Evolutionary conservation across 73 alveolate species (phyloP).

Genomic region (Paramecium primaurelia): DNA sequence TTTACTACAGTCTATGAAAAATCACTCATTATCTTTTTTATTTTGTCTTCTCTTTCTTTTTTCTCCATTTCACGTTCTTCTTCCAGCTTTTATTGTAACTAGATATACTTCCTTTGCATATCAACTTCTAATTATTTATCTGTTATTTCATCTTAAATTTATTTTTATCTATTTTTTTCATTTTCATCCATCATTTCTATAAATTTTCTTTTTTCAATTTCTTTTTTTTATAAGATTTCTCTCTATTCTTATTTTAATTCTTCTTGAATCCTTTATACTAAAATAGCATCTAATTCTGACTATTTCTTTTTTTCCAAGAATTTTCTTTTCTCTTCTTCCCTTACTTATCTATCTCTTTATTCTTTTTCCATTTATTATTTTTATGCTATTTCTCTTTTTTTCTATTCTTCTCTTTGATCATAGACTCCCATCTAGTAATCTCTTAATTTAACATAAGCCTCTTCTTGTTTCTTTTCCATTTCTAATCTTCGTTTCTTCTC

Average conservation of each 20-base stretch:
- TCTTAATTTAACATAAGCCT: slow-evolving; percentile 50
- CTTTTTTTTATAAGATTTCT: slow-evolving; percentile 43
- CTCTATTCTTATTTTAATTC: slow-evolving; percentile 47
- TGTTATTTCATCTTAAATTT: slow-evolving; percentile 15
- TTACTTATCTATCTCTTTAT: slow-evolving; percentile 61
- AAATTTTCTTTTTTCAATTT: slow-evolving; percentile 24
- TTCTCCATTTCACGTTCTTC: slow-evolving; percentile 54
- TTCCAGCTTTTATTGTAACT: slow-evolving; percentile 50
- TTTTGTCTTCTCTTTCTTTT: slow-evolving; percentile 60
- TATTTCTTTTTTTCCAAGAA: slow-evolving; percentile 44
- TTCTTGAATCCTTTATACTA: slow-evolving; percentile 45
- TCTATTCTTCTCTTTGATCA: slow-evolving; percentile 56
- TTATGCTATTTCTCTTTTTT: slow-evolving; percentile 16
- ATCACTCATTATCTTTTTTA: slow-evolving; percentile 56
- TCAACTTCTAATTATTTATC: slow-evolving; percentile 51
- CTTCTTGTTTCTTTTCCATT: slow-evolving; percentile 42
- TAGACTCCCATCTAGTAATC: slow-evolving; percentile 18
- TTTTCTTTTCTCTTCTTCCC: slow-evolving; percentile 56
- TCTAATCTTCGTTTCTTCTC: slow-evolving; percentile 26
- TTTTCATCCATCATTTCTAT: slow-evolving; percentile 60
- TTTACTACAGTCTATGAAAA: slow-evolving; percentile 53
- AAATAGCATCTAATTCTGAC: slow-evolving; percentile 57
- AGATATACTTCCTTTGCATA: slow-evolving; percentile 33
- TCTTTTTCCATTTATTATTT: slow-evolving; percentile 49
- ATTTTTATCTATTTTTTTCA: slow-evolving; percentile 44